A percentile compares a stretch with the other conserved stretches of the same genome.
Evolutionary conservation across 108 stramenopile genomes (phyloP).

Genomic region (Parietichytrium sp.): DNA sequence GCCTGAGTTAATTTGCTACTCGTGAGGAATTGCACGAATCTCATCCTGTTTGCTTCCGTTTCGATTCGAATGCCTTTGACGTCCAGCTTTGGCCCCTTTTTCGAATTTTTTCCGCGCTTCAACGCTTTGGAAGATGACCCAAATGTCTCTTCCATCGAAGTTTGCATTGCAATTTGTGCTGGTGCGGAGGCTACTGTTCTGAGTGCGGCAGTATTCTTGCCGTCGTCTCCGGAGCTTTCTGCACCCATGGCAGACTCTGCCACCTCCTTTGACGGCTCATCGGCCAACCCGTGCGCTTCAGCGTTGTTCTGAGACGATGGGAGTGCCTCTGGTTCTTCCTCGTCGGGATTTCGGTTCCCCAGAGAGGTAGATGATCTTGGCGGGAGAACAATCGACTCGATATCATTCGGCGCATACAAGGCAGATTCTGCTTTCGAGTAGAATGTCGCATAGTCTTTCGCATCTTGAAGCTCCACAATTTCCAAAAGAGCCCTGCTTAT

Average conservation of each 20-base stretch:
- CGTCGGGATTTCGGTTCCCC: too few relatives aligned
- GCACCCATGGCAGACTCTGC: too few relatives aligned
- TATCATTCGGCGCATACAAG: too few relatives aligned
- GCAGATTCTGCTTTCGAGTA: too few relatives aligned
- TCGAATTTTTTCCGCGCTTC: neutral
- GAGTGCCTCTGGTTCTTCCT: too few relatives aligned
- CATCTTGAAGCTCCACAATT: too few relatives aligned
- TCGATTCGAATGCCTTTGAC: slow-evolving; percentile 43
- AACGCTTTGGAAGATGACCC: neutral
- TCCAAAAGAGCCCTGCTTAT: too few relatives aligned
- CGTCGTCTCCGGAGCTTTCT: neutral
- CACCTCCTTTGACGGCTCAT: neutral
- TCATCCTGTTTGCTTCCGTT: slow-evolving; percentile 57
- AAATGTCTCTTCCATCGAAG: neutral
- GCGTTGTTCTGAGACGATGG: neutral
- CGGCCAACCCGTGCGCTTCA: neutral
- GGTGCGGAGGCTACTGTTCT: neutral
- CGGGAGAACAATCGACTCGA: too few relatives aligned
- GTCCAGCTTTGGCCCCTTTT: neutral
- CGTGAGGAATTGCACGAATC: slow-evolving; percentile 49
- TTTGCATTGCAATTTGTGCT: neutral
- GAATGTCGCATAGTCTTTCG: too few relatives aligned
- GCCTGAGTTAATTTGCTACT: neutral
- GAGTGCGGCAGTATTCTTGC: neutral
- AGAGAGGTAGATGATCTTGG: too few relatives aligned